phyloP scores from a whole-genome alignment of 331 rosid species.

The Saraca asoca region DNA sequence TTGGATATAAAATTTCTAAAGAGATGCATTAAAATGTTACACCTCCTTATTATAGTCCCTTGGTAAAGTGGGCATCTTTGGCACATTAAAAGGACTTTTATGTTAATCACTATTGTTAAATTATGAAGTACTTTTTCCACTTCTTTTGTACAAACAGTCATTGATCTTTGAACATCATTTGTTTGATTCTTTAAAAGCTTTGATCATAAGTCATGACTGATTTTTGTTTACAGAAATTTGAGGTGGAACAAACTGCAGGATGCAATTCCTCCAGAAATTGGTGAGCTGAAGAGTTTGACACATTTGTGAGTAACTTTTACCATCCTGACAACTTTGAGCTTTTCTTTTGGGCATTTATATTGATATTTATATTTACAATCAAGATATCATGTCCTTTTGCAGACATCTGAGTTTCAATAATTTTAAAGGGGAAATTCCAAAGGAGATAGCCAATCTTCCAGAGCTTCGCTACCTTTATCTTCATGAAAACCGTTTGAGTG shows the following conservation, averaged over 20 bases:
- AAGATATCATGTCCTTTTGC: constrained; percentile 18
- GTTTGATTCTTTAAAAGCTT: constrained; percentile 10
- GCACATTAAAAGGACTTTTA: neutral
- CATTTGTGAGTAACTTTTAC: constrained; percentile 72
- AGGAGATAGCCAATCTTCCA: constrained; percentile 88
- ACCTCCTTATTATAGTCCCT: neutral
- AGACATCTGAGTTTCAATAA: constrained; percentile 93
- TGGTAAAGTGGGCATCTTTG: no score
- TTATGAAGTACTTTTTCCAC: constrained; percentile 7
- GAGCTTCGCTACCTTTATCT: constrained; percentile 93
- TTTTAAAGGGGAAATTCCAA: constrained; percentile 96
- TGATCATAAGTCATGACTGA: constrained; percentile 8
- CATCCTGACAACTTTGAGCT: constrained; percentile 22
- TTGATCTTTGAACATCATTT: constrained; percentile 16
- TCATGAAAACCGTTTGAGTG: constrained; percentile 82
- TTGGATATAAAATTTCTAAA: constrained; percentile 11
- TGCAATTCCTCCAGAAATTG: constrained; percentile 92
- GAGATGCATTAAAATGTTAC: constrained; percentile 1
- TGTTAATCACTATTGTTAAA: constrained; percentile 14
- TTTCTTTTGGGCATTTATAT: constrained; percentile 5
- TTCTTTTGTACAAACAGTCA: constrained; percentile 4
- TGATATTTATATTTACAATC: constrained; percentile 6
- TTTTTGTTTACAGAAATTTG: constrained; percentile 61
- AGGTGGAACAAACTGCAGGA: constrained; percentile 98
- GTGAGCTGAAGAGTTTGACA: constrained; percentile 89